Evolutionary conservation across 2,329 filamentous ascomycete species (phyloP).

Genomic region (Sclerotinia glacialis): DNA sequence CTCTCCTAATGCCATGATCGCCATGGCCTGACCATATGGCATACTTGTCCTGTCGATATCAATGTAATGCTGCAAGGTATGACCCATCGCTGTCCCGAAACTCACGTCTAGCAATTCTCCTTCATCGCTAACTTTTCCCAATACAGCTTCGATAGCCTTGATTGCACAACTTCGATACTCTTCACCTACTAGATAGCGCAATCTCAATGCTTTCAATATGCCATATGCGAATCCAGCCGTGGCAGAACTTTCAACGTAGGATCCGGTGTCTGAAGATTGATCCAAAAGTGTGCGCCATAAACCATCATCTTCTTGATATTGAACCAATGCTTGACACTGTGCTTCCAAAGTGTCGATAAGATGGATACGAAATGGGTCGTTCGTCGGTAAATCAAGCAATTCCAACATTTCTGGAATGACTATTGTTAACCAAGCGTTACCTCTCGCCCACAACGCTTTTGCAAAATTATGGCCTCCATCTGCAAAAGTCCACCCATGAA

Average conservation of each 20-base stretch:
- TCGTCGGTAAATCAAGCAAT: conserved; percentile 57
- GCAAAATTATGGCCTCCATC: conserved; percentile 63
- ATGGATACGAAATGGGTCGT: conserved; percentile 56
- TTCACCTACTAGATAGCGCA: conserved; percentile 60
- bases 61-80: conserved; percentile 71
- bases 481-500: conserved; percentile 79
- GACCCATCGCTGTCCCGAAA: conserved; percentile 77
- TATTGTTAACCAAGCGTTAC: conserved; percentile 75
- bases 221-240: conserved; percentile 80
- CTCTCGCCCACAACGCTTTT: conserved; percentile 55
- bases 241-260: conserved; percentile 73
- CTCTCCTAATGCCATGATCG: conserved; percentile 76
- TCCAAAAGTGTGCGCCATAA: conserved; percentile 76
- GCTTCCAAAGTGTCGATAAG: conserved; percentile 63
- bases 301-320: conserved; percentile 59
- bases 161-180: conserved; percentile 61
- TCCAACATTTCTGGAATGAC: conserved; percentile 81
- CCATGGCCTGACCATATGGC: conserved; percentile 84
- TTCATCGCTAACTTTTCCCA: conserved; percentile 61
- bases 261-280: conserved; percentile 61
- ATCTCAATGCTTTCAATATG: conserved; percentile 69
- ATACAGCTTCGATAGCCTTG: conserved; percentile 63
- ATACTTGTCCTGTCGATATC: conserved; percentile 74
- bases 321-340: conserved; percentile 63
- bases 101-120: conserved; percentile 73